A percentile compares a stretch with the other conserved stretches of the same genome.
Evolutionary conservation across 2,329 filamentous ascomycete genomes (phyloP).

Genomic region (Ascochyta viciae-villosae): DNA sequence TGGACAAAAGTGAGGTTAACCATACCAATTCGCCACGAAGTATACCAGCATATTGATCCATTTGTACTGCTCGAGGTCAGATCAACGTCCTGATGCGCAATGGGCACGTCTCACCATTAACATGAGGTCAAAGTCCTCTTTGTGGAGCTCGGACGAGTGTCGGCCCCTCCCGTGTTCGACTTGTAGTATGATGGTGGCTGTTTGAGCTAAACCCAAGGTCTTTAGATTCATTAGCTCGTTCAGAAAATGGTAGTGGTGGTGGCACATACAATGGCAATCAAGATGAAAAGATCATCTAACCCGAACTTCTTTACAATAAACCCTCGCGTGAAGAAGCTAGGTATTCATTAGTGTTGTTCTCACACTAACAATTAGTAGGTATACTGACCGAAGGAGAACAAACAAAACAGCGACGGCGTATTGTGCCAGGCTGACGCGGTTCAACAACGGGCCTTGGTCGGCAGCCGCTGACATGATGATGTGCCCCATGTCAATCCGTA

Average conservation of each 20-base stretch:
- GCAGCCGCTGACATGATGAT: conserved; percentile 24
- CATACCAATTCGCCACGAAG: conserved; percentile 37
- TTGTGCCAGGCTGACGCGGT: conserved; percentile 32
- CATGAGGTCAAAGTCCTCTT: conserved; percentile 31
- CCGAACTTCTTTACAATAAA: conserved; percentile 37
- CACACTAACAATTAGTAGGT: neutral
- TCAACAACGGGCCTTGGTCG: conserved; percentile 32
- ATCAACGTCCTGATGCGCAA: neutral
- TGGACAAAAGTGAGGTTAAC: neutral
- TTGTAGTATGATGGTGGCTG: conserved; percentile 33
- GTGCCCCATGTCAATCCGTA: conserved; percentile 29
- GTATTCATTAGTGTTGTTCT: neutral
- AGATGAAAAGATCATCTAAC: conserved; percentile 36
- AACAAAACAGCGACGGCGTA: conserved; percentile 32
- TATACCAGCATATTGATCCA: conserved; percentile 40
- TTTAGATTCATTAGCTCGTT: neutral
- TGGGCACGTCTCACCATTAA: conserved; percentile 24
- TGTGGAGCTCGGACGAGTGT: conserved; percentile 25
- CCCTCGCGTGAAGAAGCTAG: conserved; percentile 34
- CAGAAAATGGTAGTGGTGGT: neutral
- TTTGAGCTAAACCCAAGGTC: conserved; percentile 35
- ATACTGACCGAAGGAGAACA: conserved; percentile 32
- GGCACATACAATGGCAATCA: conserved; percentile 28
- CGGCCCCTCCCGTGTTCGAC: conserved; percentile 34
- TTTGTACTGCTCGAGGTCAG: conserved; percentile 28